These are phyloP conservation scores for Rhodamnia rubescens DNA, from an alignment of 345 rosid species.

Conservation along the genomic window DNA sequence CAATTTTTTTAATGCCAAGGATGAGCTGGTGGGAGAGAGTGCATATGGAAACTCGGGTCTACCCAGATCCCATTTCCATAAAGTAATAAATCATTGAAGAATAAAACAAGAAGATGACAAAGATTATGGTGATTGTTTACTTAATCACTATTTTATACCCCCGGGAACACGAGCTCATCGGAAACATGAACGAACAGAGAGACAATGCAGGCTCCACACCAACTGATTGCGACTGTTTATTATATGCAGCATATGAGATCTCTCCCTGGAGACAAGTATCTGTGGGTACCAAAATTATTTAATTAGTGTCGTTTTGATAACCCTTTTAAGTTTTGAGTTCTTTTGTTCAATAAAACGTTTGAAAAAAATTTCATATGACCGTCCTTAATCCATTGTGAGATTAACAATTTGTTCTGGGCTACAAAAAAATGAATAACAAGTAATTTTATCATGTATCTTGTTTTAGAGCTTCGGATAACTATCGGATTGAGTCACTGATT, in stretches of 20 bases:
- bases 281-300: background rate
- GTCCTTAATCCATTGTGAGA: too few species aligned
- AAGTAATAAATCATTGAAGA: constrained; percentile 39
- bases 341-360: background rate
- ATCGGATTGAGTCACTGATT: background rate
- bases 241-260: background rate
- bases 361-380: too few species aligned
- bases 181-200: constrained; percentile 10
- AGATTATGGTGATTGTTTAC: constrained; percentile 12
- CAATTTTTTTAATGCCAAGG: constrained; percentile 7
- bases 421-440: too few species aligned
- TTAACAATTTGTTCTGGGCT: too few species aligned
- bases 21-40: constrained; percentile 47
- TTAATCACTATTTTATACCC: background rate
- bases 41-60: constrained; percentile 25
- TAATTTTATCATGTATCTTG: background rate
- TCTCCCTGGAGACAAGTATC: background rate
- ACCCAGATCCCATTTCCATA: constrained; percentile 35
- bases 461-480: background rate
- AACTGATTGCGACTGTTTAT: background rate
- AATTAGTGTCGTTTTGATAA: background rate
- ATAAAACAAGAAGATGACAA: constrained; percentile 72
- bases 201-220: constrained; percentile 9
- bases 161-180: background rate
- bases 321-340: background rate